Base-by-base conservation (phyloP, 176 grass and related monocot species). In the Hyparrhenia diplandra region DNA sequence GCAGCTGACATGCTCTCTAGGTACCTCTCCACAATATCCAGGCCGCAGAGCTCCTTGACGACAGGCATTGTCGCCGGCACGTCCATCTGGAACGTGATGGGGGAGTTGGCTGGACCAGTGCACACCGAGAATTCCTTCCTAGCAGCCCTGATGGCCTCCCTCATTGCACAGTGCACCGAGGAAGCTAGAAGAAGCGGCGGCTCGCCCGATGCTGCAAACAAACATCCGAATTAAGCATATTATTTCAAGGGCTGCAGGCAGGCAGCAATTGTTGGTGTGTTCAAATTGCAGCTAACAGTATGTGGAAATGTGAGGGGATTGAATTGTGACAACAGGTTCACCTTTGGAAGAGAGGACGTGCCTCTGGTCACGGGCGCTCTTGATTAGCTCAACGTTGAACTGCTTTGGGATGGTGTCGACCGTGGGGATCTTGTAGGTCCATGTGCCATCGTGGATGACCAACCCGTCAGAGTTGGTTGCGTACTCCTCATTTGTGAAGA, bases 351-450 rank as follows among this genome's bases (percentile, higher is more conserved):
- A 97, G 5, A 97, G 91, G 17, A 97, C 80, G 5, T 7, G 90
- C 63, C 87, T 93, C 34, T 75, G 39, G 39, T 93, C 87, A 32
- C 77, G 86, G 29, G 85, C 90, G 35, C 83, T 97, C 18, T 85
- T 93, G 54, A 93, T 64, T 3, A 97, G 83, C 69, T 97, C 88
- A 13, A 97, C 88, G 49, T 97, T 93, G 64, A 97, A 85, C 54
- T 97, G 64, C 85, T 91, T 97, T 0, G 94, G 90, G 65, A 97
- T 93, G 62, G 88, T 97, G 70, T 97, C 94, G 23, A 97, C 77
- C 0, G 91, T 93, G n/a, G 94, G 94, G 71, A 93, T 87, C 74
- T 97, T 97, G 80, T 97, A 97, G 17, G 87, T 97, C 94, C 94
- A 93, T 20, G 94, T 97, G 28, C 91, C 89, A 23, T 97, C 94